These are phyloP conservation scores for Heimioporus sp. DNA, from an alignment of 768 basidiomycete species.

Conservation along the genomic window DNA sequence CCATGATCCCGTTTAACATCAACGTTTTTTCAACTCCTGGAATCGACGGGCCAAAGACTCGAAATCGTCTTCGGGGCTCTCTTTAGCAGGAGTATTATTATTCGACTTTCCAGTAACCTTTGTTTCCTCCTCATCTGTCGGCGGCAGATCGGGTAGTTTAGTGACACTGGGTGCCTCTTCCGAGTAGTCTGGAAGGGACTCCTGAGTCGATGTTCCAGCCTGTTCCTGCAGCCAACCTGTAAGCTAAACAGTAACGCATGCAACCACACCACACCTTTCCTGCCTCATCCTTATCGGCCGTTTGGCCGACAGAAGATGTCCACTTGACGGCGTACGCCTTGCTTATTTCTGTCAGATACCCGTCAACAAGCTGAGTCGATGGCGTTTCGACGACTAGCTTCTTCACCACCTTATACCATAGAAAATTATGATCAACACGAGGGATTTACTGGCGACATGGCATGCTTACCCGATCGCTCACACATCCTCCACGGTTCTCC, in stretches of 20 bases:
- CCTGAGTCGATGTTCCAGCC: slow-evolving; percentile 1
- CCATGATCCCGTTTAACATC: slow-evolving; percentile 8
- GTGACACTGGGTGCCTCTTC: slow-evolving; percentile 21
- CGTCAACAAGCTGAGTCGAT: slow-evolving; percentile 72
- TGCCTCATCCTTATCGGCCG: slow-evolving; percentile 32
- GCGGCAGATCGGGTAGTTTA: slow-evolving; percentile 51
- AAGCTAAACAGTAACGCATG: not conserved
- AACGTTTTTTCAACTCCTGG: slow-evolving; percentile 83
- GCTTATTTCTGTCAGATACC: slow-evolving; percentile 86
- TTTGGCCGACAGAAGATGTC: slow-evolving; percentile 38
- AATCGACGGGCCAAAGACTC: slow-evolving; percentile 77
- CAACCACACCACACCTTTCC: slow-evolving; percentile 30
- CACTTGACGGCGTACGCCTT: slow-evolving; percentile 81
- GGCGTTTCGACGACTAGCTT: slow-evolving; percentile 76
- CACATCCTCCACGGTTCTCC: slow-evolving; percentile 79
- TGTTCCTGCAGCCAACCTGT: slow-evolving; percentile 9
- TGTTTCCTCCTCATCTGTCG: slow-evolving; percentile 46
- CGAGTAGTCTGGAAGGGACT: slow-evolving; percentile 28
- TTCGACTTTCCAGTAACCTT: slow-evolving; percentile 14
- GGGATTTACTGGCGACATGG: not conserved
- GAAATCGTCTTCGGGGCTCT: slow-evolving; percentile 61
- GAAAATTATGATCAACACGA: slow-evolving; percentile 1
- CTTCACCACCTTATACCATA: slow-evolving; percentile 56
- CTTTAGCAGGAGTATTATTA: slow-evolving; percentile 4
- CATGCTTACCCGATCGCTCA: slow-evolving; percentile 73